A percentile compares a stretch with the other conserved stretches of the same genome.
Conservation (phyloP, 768 basidiomycete genomes). For the Mrakia hoshinonis region DNA sequence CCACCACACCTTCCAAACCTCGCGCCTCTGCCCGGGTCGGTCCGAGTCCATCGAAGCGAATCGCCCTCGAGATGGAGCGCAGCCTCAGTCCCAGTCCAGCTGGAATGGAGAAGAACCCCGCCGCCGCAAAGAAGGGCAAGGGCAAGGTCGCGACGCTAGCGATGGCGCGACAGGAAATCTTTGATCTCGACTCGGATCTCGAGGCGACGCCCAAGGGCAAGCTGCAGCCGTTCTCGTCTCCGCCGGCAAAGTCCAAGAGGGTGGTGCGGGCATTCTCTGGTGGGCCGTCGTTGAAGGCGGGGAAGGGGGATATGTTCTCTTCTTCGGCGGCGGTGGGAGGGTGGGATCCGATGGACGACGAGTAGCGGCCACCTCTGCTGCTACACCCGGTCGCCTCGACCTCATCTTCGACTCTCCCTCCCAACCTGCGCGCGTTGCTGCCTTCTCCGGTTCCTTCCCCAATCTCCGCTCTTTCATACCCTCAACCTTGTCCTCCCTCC, state of each 20-base stretch:
- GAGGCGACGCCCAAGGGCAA: background rate
- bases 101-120: too few species aligned
- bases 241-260: background rate
- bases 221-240: background rate
- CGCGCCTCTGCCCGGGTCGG: too few species aligned
- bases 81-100: background rate
- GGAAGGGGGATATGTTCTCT: background rate
- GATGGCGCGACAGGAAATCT: background rate
- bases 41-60: too few species aligned
- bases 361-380: background rate
- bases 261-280: background rate
- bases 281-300: too few species aligned
- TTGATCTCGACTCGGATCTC: background rate
- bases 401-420: background rate
- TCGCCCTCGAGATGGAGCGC: too few species aligned
- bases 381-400: background rate
- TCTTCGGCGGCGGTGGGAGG: background rate
- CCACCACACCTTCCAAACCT: background rate
- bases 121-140: background rate
- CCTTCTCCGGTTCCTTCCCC: background rate
- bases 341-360: background rate
- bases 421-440: background rate
- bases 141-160: background rate
- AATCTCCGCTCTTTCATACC: background rate
- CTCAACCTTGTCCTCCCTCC: background rate